phyloP scores from a whole-genome alignment of 2,329 filamentous ascomycete species.

The Nigrograna mackinnonii region DNA sequence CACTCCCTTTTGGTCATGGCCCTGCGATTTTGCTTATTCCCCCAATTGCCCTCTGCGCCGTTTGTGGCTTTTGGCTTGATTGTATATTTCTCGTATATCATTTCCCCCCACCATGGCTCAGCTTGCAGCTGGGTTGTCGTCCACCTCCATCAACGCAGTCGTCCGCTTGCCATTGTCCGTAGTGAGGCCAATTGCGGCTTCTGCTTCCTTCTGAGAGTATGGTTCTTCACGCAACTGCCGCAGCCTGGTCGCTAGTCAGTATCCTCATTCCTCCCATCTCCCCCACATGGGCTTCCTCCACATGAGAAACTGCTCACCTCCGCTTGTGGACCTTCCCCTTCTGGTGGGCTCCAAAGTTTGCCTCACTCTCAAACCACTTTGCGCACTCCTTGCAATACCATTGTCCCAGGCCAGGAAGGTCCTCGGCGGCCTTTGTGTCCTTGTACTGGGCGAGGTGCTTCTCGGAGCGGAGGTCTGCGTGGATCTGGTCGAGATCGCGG shows the following conservation, averaged over 20 bases:
- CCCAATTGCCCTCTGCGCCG: too few species aligned
- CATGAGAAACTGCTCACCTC: conserved; percentile 57
- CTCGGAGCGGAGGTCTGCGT: conserved; percentile 76
- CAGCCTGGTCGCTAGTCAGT: conserved; percentile 57
- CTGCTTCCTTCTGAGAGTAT: conserved; percentile 83
- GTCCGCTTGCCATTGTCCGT: conserved; percentile 66
- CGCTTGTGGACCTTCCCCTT: conserved; percentile 94
- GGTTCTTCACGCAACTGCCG: conserved; percentile 82
- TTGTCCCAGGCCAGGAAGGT: conserved; percentile 82
- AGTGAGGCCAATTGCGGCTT: conserved; percentile 74
- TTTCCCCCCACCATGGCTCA: too few species aligned
- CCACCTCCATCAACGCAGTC: conserved; percentile 37
- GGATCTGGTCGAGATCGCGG: conserved; percentile 92
- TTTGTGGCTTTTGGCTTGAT: too few species aligned
- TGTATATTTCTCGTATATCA: too few species aligned
- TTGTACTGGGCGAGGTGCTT: conserved; percentile 82
- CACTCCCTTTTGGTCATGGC: too few species aligned
- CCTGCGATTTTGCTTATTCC: too few species aligned
- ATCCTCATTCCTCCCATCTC: neutral
- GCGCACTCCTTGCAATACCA: conserved; percentile 92
- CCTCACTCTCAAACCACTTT: conserved; percentile 91
- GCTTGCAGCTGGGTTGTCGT: conserved; percentile 21
- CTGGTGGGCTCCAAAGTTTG: conserved; percentile 73
- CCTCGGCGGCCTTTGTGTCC: conserved; percentile 77
- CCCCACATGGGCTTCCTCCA: too few species aligned